Evolutionary conservation across 2,329 filamentous ascomycete species (phyloP).

Genomic region (Colletotrichum sojae): DNA sequence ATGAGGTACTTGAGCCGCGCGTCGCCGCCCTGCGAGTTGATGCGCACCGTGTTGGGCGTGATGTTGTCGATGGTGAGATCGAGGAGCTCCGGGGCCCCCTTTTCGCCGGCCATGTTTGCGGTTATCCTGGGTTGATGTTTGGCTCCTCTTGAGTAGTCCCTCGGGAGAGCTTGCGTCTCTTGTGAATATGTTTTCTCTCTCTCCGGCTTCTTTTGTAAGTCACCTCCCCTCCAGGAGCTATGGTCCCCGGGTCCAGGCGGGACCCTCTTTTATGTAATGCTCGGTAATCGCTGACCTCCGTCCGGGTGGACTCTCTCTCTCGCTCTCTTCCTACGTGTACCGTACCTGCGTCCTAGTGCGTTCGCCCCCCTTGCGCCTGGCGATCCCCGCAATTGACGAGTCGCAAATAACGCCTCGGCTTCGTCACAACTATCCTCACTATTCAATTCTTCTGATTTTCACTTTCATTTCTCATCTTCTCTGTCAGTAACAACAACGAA

Average conservation of each 20-base stretch:
- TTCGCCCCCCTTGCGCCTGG: background rate
- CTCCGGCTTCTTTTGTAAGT: background rate
- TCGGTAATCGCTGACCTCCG: slow-evolving; percentile 36
- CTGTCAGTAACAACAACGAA: background rate
- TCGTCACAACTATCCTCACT: too few species aligned
- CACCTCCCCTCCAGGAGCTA: background rate
- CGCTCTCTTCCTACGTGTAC: background rate
- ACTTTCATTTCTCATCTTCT: background rate
- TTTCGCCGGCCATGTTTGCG: slow-evolving; percentile 26
- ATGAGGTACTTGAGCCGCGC: slow-evolving; percentile 77
- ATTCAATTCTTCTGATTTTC: too few species aligned
- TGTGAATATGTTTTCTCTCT: background rate
- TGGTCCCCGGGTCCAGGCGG: too few species aligned
- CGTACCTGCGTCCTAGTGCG: slow-evolving; percentile 7
- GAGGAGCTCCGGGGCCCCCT: slow-evolving; percentile 65
- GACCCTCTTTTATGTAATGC: slow-evolving; percentile 40
- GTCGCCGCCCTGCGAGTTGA: slow-evolving; percentile 77
- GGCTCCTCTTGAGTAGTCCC: too few species aligned
- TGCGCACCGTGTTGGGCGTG: slow-evolving; percentile 77
- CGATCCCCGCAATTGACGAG: slow-evolving; percentile 1
- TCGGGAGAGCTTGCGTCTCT: background rate
- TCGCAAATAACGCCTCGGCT: background rate
- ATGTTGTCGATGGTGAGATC: slow-evolving; percentile 82
- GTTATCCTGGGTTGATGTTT: background rate
- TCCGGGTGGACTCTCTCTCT: slow-evolving; percentile 21